Conservation (phyloP, 257 asterid genomes). For the Capsicum rhomboideum region DNA sequence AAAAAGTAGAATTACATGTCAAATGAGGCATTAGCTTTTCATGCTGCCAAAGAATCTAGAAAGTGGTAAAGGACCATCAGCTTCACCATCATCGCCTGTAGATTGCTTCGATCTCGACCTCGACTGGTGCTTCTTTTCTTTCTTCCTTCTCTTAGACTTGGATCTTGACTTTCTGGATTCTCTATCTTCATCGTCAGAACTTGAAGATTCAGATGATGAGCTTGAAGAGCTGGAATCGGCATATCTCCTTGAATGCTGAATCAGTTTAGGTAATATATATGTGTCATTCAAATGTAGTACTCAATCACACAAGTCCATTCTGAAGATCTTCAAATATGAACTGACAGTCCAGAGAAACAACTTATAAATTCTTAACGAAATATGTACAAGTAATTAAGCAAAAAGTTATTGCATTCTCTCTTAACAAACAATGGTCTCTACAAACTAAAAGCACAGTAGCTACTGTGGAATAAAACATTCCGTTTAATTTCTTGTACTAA, state of each 20-base stretch:
- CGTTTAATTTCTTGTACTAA: background rate
- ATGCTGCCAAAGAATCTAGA: constrained; percentile 73
- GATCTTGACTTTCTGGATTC: constrained; percentile 63
- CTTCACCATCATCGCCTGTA: constrained; percentile 30
- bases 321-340: background rate
- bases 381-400: background rate
- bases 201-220: constrained; percentile 58
- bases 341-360: background rate
- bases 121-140: constrained; percentile 51
- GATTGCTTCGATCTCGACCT: constrained; percentile 54
- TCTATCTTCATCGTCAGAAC: constrained; percentile 65
- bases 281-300: background rate
- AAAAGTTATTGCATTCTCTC: background rate
- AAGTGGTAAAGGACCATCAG: constrained; percentile 79
- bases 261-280: constrained; percentile 4
- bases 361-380: background rate
- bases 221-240: constrained; percentile 63
- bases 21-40: constrained; percentile 31
- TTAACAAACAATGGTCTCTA: background rate
- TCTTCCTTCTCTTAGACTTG: constrained; percentile 54
- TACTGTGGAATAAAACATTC: background rate
- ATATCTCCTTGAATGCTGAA: constrained; percentile 57
- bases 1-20: background rate
- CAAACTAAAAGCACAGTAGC: background rate
- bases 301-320: background rate